Percentiles rank a stretch among this genome's conserved stretches.
Evolutionary conservation across 331 rosid species (phyloP).

Genomic region (Dryas integrifolia): DNA sequence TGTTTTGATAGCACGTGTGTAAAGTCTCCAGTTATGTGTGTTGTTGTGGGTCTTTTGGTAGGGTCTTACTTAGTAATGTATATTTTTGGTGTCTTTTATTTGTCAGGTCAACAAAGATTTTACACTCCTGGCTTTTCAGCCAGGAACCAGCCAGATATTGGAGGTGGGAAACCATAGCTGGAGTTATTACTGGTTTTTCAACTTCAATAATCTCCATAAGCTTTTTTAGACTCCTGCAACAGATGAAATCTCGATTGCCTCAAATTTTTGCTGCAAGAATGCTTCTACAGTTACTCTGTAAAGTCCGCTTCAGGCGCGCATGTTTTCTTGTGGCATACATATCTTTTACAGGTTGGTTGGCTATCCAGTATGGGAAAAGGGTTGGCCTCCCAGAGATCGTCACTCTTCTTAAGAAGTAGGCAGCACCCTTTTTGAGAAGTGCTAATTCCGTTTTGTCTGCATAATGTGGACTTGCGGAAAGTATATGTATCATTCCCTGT

Average conservation of each 20-base stretch:
- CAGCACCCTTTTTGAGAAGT: slow-evolving; percentile 22
- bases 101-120: slow-evolving; percentile 61
- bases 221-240: slow-evolving; percentile 46
- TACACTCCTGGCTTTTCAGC: slow-evolving; percentile 48
- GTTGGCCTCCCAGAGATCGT: slow-evolving; percentile 55
- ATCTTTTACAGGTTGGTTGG: slow-evolving; percentile 63
- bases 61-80: background rate
- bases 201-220: slow-evolving; percentile 65
- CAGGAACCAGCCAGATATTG: slow-evolving; percentile 38
- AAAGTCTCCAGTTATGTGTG: background rate
- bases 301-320: slow-evolving; percentile 36
- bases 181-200: slow-evolving; percentile 59
- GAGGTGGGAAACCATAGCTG: slow-evolving; percentile 72
- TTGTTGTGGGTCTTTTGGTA: background rate
- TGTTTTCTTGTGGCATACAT: slow-evolving; percentile 63
- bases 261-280: slow-evolving; percentile 27
- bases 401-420: slow-evolving; percentile 33
- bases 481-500: slow-evolving; percentile 25
- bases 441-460: slow-evolving; percentile 9
- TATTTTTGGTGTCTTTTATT: slow-evolving; percentile 25
- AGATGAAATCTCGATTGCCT: slow-evolving; percentile 38
- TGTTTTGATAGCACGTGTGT: background rate
- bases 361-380: slow-evolving; percentile 58
- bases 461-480: slow-evolving; percentile 26
- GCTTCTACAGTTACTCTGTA: slow-evolving; percentile 25